Evolutionary conservation across 306 rosid species (phyloP).

Genomic region (Malus sieversii): DNA sequence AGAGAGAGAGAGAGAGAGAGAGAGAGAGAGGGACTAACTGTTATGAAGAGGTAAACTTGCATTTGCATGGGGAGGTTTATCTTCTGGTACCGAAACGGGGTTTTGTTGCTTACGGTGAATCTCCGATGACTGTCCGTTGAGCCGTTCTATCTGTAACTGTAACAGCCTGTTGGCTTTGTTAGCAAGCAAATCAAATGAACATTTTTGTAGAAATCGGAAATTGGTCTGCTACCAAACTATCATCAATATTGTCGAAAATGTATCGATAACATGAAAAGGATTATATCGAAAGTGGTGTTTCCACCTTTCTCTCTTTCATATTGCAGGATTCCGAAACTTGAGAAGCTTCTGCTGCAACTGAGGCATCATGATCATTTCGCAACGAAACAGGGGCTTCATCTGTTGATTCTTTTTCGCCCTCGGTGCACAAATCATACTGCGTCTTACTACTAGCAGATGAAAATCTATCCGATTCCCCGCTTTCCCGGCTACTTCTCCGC

Average conservation of each 20-base stretch:
- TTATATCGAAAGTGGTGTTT: constrained; percentile 6
- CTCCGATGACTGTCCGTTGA: constrained; percentile 24
- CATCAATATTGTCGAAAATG: neutral
- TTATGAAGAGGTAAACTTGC: neutral
- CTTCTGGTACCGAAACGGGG: constrained; percentile 22
- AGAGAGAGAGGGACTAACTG: neutral
- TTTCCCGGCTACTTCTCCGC: constrained; percentile 8
- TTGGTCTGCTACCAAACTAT: neutral
- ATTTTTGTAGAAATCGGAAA: neutral
- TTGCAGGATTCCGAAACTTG: constrained; percentile 24
- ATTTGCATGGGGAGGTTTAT: constrained; percentile 19
- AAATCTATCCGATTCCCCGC: constrained; percentile 33
- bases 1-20: neutral
- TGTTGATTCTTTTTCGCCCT: constrained; percentile 26
- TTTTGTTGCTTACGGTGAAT: constrained; percentile 19
- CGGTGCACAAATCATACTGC: constrained; percentile 45
- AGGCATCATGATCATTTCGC: constrained; percentile 2
- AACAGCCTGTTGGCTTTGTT: constrained; percentile 52
- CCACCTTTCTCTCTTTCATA: constrained; percentile 39
- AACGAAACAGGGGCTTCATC: constrained; percentile 6
- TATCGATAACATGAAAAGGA: neutral
- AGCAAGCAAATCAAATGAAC: constrained; percentile 23
- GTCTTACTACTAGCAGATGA: constrained; percentile 55
- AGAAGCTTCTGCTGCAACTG: constrained; percentile 23
- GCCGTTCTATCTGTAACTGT: constrained; percentile 20